A percentile compares a stretch with the other conserved stretches of the same genome.
Conservation (phyloP, 169 alveolate species). For the Amoebophrya sp. region DNA sequence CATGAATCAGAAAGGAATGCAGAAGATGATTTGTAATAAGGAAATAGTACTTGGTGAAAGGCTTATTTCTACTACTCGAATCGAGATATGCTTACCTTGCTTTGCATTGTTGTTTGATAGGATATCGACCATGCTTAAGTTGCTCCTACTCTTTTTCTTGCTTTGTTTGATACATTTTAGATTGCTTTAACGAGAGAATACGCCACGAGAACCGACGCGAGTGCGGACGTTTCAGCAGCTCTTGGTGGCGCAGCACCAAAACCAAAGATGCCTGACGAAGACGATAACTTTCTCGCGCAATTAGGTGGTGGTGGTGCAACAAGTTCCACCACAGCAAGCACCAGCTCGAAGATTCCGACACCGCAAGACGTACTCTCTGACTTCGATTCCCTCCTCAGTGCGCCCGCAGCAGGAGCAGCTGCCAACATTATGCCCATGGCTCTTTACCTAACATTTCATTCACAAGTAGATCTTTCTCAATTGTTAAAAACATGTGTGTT, state of each 20-base stretch:
- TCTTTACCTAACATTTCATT: background rate
- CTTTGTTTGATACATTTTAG: too few relatives aligned
- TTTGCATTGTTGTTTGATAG: too few relatives aligned
- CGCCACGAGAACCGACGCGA: background rate
- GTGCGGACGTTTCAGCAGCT: conserved; percentile 1
- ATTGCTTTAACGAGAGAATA: too few relatives aligned
- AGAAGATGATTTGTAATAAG: too few relatives aligned
- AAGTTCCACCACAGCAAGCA: background rate
- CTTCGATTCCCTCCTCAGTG: background rate
- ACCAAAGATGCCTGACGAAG: background rate
- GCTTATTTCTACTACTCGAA: too few relatives aligned
- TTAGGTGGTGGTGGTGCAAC: background rate
- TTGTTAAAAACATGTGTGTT: too few relatives aligned
- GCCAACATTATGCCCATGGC: background rate
- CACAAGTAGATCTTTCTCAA: background rate
- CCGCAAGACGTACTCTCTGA: background rate
- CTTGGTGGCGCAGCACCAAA: background rate
- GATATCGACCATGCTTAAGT: too few relatives aligned
- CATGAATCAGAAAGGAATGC: too few relatives aligned
- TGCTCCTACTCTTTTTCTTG: too few relatives aligned
- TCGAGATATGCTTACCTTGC: too few relatives aligned
- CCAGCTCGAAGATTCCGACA: background rate
- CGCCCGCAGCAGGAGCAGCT: background rate
- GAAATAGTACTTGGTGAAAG: too few relatives aligned
- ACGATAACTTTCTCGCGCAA: background rate